phyloP scores from a whole-genome alignment of 805 yeast genomes.

The Suhomyces canberraensis region DNA sequence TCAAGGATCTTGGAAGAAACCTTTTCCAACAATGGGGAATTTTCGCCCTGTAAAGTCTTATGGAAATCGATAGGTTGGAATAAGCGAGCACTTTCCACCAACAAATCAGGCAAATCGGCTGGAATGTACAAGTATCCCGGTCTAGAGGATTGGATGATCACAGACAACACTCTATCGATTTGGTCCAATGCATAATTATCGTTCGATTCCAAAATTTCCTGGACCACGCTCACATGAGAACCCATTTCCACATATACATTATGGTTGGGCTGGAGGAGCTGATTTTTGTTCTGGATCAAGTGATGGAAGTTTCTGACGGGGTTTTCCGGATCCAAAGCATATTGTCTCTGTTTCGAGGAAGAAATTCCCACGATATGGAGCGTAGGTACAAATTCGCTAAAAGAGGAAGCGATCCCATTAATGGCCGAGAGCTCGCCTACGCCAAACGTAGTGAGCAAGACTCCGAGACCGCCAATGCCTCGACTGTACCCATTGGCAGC shows the following conservation, averaged over 20 bases:
- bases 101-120: slow-evolving; percentile 54
- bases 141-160: slow-evolving; percentile 54
- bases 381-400: slow-evolving; percentile 75
- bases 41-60: background rate
- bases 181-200: slow-evolving; percentile 31
- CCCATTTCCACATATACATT: slow-evolving; percentile 64
- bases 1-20: slow-evolving; percentile 25
- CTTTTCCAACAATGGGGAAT: background rate
- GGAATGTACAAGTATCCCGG: slow-evolving; percentile 88
- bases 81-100: slow-evolving; percentile 22
- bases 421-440: slow-evolving; percentile 87
- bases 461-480: slow-evolving; percentile 57
- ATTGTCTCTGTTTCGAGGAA: slow-evolving; percentile 19
- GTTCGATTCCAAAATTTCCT: slow-evolving; percentile 35
- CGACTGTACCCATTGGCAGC: slow-evolving; percentile 89
- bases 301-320: slow-evolving; percentile 47
- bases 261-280: slow-evolving; percentile 59
- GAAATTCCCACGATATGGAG: slow-evolving; percentile 80
- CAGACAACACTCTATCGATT: slow-evolving; percentile 63
- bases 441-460: slow-evolving; percentile 70
- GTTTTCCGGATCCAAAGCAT: slow-evolving; percentile 14
- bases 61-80: background rate
- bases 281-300: slow-evolving; percentile 50
- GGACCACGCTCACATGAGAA: slow-evolving; percentile 49
- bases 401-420: slow-evolving; percentile 80